These are phyloP conservation scores for Mycena leptocephala DNA, from an alignment of 768 basidiomycete species.

Conservation along the genomic window DNA sequence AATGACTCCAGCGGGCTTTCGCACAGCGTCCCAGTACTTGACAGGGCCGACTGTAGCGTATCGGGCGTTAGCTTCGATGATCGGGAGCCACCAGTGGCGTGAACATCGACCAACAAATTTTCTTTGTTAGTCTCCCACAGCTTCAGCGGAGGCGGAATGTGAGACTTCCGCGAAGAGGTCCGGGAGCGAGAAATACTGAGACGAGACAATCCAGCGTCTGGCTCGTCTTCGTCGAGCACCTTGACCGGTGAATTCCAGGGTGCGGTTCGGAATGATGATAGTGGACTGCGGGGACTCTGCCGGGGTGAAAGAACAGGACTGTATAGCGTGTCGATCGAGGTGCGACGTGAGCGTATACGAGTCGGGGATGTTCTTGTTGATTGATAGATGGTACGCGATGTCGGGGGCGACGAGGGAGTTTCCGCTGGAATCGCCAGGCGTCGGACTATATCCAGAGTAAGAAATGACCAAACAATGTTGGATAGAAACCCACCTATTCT, in stretches of 20 bases:
- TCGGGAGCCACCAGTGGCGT: not conserved
- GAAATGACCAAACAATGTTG: not conserved
- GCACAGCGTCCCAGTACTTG: not conserved
- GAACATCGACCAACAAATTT: not conserved
- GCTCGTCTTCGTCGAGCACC: not conserved
- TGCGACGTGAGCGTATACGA: slow-evolving; percentile 19
- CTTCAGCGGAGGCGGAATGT: slow-evolving; percentile 26
- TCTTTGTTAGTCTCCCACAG: slow-evolving; percentile 27
- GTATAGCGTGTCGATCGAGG: slow-evolving; percentile 17
- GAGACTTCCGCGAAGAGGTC: not conserved
- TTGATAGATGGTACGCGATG: not conserved
- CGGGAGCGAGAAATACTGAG: slow-evolving; percentile 4
- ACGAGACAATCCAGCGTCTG: not conserved
- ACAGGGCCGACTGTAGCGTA: not conserved
- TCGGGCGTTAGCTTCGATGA: not conserved
- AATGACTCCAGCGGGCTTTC: slow-evolving; percentile 20
- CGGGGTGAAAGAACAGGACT: slow-evolving; percentile 21
- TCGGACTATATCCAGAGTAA: slow-evolving; percentile 9
- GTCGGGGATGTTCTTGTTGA: slow-evolving; percentile 25
- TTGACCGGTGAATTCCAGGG: not conserved
- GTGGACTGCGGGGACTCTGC: not conserved
- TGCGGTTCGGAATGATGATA: not conserved
- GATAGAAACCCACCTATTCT: slow-evolving; percentile 11
- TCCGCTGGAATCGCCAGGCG: slow-evolving; percentile 17
- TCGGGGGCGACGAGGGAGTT: slow-evolving; percentile 10